Percentiles rank a stretch among this genome's conserved stretches.
These are phyloP conservation scores for Malassezia nana DNA, from an alignment of 1,284 basidiomycete genomes.

Conservation along the genomic window DNA sequence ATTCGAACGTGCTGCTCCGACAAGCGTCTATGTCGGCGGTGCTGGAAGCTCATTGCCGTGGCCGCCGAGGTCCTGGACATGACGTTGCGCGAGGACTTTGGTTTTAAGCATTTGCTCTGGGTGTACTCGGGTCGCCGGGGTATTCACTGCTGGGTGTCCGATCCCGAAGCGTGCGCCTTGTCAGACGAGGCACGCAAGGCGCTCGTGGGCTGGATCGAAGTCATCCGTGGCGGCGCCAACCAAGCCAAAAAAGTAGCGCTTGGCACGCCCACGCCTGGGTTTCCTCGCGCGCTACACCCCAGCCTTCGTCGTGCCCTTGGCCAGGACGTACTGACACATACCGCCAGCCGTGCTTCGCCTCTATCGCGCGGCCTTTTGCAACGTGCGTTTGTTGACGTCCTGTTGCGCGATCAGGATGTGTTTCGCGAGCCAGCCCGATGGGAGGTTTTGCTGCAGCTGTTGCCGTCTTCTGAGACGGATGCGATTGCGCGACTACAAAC, in stretches of 20 bases:
- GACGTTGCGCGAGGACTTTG: constrained; percentile 70
- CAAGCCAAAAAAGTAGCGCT: constrained; percentile 72
- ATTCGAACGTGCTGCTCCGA: constrained; percentile 89
- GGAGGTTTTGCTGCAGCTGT: constrained; percentile 63
- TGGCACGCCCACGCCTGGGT: constrained; percentile 52
- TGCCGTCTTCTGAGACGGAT: constrained; percentile 54
- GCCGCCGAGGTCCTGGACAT: constrained; percentile 81
- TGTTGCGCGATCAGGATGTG: constrained; percentile 76
- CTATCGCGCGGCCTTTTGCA: constrained; percentile 52
- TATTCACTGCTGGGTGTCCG: constrained; percentile 96
- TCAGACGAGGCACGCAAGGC: constrained; percentile 83
- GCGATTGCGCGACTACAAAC: constrained; percentile 50
- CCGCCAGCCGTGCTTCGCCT: background rate
- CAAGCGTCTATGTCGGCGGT: constrained; percentile 80
- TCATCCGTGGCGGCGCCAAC: constrained; percentile 68
- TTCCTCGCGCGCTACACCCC: constrained; percentile 53
- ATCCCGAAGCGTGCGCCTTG: constrained; percentile 72
- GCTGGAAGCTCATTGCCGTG: constrained; percentile 88
- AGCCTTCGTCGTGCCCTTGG: constrained; percentile 41
- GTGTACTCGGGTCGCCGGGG: constrained; percentile 97
- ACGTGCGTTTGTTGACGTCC: constrained; percentile 59
- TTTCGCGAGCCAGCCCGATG: constrained; percentile 66
- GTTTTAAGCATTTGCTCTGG: constrained; percentile 71
- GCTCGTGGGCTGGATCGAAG: constrained; percentile 75
- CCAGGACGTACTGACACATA: constrained; percentile 9